Conservation (phyloP, 805 yeast species). For the Starmerella riodocensis region DNA sequence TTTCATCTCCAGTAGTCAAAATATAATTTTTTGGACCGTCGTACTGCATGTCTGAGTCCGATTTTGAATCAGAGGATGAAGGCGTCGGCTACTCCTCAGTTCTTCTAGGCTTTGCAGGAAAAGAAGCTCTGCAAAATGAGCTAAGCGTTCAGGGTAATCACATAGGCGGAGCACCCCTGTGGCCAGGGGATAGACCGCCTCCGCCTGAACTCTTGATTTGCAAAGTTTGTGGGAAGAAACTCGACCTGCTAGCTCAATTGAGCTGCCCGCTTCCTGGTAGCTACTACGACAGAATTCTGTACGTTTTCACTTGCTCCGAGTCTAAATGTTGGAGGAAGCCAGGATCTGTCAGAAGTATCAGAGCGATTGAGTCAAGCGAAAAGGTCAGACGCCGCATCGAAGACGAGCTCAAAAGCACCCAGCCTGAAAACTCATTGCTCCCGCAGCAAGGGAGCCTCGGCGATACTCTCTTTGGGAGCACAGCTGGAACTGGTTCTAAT, state of each 20-base stretch:
- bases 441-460: slow-evolving; percentile 14
- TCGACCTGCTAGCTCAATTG: slow-evolving; percentile 66
- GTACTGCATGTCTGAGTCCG: slow-evolving; percentile 29
- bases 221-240: slow-evolving; percentile 44
- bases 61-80: slow-evolving; percentile 19
- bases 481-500: neutral
- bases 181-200: slow-evolving; percentile 56
- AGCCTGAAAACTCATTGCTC: slow-evolving; percentile 31
- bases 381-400: slow-evolving; percentile 25
- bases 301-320: slow-evolving; percentile 61
- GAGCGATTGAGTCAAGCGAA: slow-evolving; percentile 60
- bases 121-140: slow-evolving; percentile 11
- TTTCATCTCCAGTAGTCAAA: too few species aligned
- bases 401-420: slow-evolving; percentile 31
- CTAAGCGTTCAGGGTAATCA: slow-evolving; percentile 35
- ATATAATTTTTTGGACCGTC: neutral
- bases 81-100: slow-evolving; percentile 24
- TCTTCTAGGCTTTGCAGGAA: slow-evolving; percentile 29
- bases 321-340: slow-evolving; percentile 51
- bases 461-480: slow-evolving; percentile 12
- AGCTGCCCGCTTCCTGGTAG: slow-evolving; percentile 63
- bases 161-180: slow-evolving; percentile 60
- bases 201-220: slow-evolving; percentile 41
- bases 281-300: slow-evolving; percentile 54
- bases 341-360: slow-evolving; percentile 61